Percentiles rank a stretch among this genome's conserved stretches.
Evolutionary conservation across 75 land plant species (phyloP).

Genomic region (Sequoiadendron giganteum): DNA sequence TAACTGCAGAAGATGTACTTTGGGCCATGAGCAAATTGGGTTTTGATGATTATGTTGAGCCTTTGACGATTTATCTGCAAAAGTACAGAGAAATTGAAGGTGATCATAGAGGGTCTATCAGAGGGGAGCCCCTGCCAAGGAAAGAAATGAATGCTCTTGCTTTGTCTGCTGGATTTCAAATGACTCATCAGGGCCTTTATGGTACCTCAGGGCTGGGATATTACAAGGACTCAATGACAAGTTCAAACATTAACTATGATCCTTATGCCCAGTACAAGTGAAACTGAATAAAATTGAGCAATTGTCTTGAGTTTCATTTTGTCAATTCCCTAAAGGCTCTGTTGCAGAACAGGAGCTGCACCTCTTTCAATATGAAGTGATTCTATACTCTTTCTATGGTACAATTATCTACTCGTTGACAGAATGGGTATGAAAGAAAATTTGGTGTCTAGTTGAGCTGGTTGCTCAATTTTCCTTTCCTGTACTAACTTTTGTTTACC

Average conservation of each 20-base stretch:
- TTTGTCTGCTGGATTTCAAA: slow-evolving; percentile 10
- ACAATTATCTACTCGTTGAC: not conserved
- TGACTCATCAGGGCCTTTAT: slow-evolving; percentile 4
- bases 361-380: not conserved
- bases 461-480: not conserved
- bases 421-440: not conserved
- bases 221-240: slow-evolving; percentile 14
- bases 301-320: not conserved
- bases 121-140: slow-evolving; percentile 10
- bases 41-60: slow-evolving; percentile 73
- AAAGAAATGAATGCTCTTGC: slow-evolving; percentile 4
- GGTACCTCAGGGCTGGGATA: slow-evolving; percentile 1
- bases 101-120: slow-evolving; percentile 8
- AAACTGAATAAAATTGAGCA: not conserved
- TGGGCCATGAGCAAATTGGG: slow-evolving; percentile 89
- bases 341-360: not conserved
- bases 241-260: slow-evolving; percentile 2
- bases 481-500: not conserved
- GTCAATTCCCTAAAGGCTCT: not conserved
- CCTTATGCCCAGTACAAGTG: slow-evolving; percentile 10
- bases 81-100: slow-evolving; percentile 46
- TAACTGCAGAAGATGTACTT: slow-evolving; percentile 19
- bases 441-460: not conserved
- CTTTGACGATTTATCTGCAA: slow-evolving; percentile 56
- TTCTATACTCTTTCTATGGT: not conserved